phyloP scores from a whole-genome alignment of 176 grass and related monocot genomes.

The Aegilops speltoides region DNA sequence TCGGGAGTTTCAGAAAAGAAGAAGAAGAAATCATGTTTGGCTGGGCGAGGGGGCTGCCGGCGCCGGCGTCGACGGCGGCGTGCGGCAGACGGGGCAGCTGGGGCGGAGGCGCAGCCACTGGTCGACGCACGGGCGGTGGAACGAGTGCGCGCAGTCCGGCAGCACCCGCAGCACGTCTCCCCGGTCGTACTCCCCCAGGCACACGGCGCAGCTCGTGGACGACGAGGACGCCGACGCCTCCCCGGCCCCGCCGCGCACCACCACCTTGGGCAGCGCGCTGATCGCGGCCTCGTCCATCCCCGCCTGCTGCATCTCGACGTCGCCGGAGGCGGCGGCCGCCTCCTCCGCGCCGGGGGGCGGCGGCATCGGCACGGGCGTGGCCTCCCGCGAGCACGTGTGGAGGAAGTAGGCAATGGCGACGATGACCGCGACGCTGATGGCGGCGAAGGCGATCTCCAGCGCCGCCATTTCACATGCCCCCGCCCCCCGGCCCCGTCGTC shows the following conservation, averaged over 20 bases:
- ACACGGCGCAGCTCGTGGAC: conserved; percentile 41
- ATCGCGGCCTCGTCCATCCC: conserved; percentile 48
- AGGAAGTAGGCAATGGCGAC: neutral
- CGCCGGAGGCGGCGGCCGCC: neutral
- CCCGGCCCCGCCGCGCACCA: conserved; percentile 9
- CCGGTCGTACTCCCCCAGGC: conserved; percentile 55
- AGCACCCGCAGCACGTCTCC: conserved; percentile 55
- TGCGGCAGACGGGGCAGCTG: conserved; percentile 63
- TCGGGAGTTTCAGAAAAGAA: no score
- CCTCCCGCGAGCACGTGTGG: conserved; percentile 12
- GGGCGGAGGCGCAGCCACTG: conserved; percentile 46
- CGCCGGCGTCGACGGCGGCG: conserved; percentile 3
- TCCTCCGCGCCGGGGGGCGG: neutral
- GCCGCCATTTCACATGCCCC: conserved; percentile 7
- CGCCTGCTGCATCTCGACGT: neutral
- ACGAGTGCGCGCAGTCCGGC: conserved; percentile 56
- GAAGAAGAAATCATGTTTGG: neutral
- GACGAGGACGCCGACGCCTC: neutral
- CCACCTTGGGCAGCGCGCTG: conserved; percentile 30
- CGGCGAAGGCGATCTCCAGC: conserved; percentile 12
- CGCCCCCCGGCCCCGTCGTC: neutral
- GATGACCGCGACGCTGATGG: neutral
- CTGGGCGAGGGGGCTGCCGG: neutral
- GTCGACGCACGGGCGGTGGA: conserved; percentile 63
- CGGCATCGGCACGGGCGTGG: neutral